Conservation (phyloP, 2,329 filamentous ascomycete genomes). For the Eutypella sp. region DNA sequence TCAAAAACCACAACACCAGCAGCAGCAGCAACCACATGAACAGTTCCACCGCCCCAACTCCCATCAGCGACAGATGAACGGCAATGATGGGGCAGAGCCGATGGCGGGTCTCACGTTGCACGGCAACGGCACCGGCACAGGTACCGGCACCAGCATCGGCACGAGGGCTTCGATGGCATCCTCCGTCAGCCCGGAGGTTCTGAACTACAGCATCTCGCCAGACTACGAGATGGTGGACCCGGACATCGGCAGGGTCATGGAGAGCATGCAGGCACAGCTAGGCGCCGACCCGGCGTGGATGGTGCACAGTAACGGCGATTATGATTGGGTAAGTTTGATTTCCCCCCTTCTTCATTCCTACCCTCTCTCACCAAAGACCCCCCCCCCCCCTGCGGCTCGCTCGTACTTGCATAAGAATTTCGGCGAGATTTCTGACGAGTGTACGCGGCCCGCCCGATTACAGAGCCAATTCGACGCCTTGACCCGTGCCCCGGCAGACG, state of each 20-base stretch:
- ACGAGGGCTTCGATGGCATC: slow-evolving; percentile 4
- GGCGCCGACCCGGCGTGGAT: slow-evolving; percentile 17
- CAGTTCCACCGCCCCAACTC: slow-evolving; percentile 1
- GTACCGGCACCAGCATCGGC: too few species aligned
- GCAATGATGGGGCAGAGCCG: slow-evolving; percentile 7
- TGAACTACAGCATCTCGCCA: slow-evolving; percentile 6
- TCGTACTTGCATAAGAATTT: too few species aligned
- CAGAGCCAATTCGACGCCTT: slow-evolving; percentile 24
- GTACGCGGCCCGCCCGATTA: not conserved
- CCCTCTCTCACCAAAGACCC: too few species aligned
- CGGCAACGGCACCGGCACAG: slow-evolving; percentile 1
- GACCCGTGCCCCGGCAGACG: slow-evolving; percentile 15
- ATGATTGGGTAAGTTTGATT: slow-evolving; percentile 23
- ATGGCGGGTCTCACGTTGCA: slow-evolving; percentile 16
- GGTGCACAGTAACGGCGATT: slow-evolving; percentile 15
- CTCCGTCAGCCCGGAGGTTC: slow-evolving; percentile 7
- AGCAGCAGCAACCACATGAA: too few species aligned
- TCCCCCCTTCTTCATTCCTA: not conserved
- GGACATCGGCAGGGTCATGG: slow-evolving; percentile 5
- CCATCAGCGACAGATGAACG: not conserved
- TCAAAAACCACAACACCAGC: too few species aligned
- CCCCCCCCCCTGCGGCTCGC: too few species aligned
- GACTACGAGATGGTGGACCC: slow-evolving; percentile 12
- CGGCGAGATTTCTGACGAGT: slow-evolving; percentile 8
- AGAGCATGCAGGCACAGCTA: slow-evolving; percentile 6